phyloP scores from a whole-genome alignment of 306 rosid species.

The Leucaena leucocephala region DNA sequence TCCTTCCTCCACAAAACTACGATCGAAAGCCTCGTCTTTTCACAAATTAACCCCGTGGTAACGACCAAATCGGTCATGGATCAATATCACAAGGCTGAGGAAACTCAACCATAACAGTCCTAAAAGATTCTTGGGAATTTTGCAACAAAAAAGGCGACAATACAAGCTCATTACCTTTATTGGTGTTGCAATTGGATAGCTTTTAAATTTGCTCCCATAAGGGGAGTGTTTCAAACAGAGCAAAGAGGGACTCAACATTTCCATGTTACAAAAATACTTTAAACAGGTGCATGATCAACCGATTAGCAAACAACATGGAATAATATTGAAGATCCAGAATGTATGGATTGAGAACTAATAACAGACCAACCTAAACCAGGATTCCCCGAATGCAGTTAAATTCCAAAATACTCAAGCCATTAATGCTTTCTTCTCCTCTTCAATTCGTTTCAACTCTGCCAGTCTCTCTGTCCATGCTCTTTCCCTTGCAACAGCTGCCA shows the following conservation, averaged over 20 bases:
- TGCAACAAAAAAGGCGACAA: background rate
- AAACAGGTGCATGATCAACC: conserved; percentile 9
- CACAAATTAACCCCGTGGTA: background rate
- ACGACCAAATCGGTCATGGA: background rate
- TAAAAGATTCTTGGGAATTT: background rate
- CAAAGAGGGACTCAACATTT: conserved; percentile 11
- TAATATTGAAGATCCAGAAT: background rate
- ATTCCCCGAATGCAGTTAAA: background rate
- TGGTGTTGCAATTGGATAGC: background rate
- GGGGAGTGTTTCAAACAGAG: background rate
- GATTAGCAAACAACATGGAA: background rate
- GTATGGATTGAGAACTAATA: background rate
- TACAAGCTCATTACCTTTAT: background rate
- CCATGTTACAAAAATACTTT: background rate
- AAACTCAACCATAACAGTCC: background rate
- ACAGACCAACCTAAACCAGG: conserved; percentile 5
- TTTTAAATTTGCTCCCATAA: background rate
- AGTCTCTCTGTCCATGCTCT: conserved; percentile 65
- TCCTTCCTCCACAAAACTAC: background rate
- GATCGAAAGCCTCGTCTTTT: background rate
- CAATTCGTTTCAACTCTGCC: conserved; percentile 60
- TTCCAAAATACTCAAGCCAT: conserved; percentile 34
- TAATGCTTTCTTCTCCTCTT: conserved; percentile 59
- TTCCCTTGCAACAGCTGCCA: conserved; percentile 95
- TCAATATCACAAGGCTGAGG: background rate